Evolutionary conservation across 176 grass and related monocot genomes (phyloP), one percentile per base, ranked within the genome.

Genomic region (Paspalum notatum): DNA sequence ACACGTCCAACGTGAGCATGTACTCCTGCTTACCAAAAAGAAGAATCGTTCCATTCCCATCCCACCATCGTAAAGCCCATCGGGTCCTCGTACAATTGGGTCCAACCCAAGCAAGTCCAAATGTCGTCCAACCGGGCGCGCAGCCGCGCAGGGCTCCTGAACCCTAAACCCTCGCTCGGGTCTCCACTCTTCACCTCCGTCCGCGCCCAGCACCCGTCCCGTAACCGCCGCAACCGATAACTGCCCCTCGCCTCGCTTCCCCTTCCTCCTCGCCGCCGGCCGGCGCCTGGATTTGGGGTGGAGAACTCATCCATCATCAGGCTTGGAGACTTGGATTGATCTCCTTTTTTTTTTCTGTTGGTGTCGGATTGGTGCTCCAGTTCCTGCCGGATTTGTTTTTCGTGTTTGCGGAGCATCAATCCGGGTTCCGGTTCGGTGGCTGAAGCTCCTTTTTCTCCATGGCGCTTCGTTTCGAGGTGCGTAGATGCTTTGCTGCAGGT

Each of bases 391-490:
- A 50, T 51, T 66, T 52, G 9, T 32, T 8, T 8, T 12, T 20
- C 32, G 26, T 22, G 15, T 47, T 72, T 4, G 27, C 12, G 10
- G 25, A 52, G 47, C 8, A 54, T 66, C 47, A 11, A 16, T n/a
- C 38, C 54, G 62, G 56, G 76, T 76, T 80, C 59, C 39, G 15
- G 32, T 66, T 85, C 7, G 25, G 70, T 39, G 71, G 25, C 13
- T 17, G 39, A 24, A 44, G 43, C 64, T 51, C 3, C 27, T 32
- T 12, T 44, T 71, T 66, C 41, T 58, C 75, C 73, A 93, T 93
- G 91, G 91, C 88, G 49, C 91, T 93, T 69, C 89, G 80, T 57
- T 93, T 93, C 64, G 88, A 93, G 88, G 88, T 93, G 53, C 11
- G 82, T 55, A 41, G 15, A 59, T 76, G 58, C 79, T 66, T 21